A percentile compares a stretch with the other conserved stretches of the same genome.
These are phyloP conservation scores for Cucumis cinereus DNA, from an alignment of 306 rosid genomes.

Conservation along the genomic window DNA sequence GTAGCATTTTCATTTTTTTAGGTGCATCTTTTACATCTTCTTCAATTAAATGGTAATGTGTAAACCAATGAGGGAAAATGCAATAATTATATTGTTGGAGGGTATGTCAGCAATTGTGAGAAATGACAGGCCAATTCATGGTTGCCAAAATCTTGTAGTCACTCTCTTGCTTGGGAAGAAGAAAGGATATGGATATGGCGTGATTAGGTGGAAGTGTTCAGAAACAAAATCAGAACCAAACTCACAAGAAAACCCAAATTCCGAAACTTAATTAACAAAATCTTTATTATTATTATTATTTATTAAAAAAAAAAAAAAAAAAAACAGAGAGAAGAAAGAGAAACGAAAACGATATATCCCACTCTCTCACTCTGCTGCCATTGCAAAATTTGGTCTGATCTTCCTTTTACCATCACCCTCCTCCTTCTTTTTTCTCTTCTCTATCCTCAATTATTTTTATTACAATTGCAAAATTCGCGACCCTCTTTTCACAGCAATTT, in stretches of 20 bases:
- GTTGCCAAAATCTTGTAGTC: neutral
- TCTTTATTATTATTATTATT: no score
- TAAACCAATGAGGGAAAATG: neutral
- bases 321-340: neutral
- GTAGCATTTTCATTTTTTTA: no score
- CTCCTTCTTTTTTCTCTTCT: neutral
- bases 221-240: constrained; percentile 16
- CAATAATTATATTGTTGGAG: neutral
- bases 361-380: constrained; percentile 46
- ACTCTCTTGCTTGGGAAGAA: constrained; percentile 1
- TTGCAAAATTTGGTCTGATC: constrained; percentile 12
- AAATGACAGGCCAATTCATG: neutral
- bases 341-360: constrained; percentile 14
- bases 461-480: neutral
- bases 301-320: neutral
- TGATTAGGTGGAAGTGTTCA: constrained; percentile 30
- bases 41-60: neutral
- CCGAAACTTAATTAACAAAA: no score
- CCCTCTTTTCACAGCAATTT: neutral
- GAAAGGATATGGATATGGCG: constrained; percentile 23
- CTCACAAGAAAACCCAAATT: constrained; percentile 27
- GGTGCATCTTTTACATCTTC: no score
- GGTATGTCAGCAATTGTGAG: neutral
- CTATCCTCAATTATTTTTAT: constrained; percentile 14
- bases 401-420: neutral